phyloP scores from a whole-genome alignment of 805 yeast genomes.

The Kodamaea jinghongensis region DNA sequence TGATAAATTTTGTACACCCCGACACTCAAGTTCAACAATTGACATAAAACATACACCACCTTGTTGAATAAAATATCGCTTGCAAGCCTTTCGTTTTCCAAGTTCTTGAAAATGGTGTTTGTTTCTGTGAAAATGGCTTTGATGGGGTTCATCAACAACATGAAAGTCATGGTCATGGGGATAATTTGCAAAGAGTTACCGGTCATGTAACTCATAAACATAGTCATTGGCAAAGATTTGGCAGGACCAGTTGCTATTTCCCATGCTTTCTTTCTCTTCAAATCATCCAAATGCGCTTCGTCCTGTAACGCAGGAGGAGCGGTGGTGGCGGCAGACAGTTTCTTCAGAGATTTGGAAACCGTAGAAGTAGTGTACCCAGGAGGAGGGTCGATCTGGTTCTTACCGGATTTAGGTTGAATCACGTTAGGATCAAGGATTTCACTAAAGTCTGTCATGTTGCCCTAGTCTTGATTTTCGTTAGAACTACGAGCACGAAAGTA shows the following conservation, averaged over 20 bases:
- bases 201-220: constrained; percentile 88
- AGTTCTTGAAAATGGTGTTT: constrained; percentile 50
- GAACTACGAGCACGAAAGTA: no score
- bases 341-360: constrained; percentile 6
- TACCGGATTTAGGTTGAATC: constrained; percentile 8
- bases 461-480: no score
- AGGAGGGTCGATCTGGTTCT: constrained; percentile 13
- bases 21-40: constrained; percentile 57
- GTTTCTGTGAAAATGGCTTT: constrained; percentile 63
- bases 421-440: constrained; percentile 11
- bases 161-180: constrained; percentile 85
- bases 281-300: constrained; percentile 27
- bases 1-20: constrained; percentile 82
- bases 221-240: constrained; percentile 83
- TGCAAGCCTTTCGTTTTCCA: constrained; percentile 37
- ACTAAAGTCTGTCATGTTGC: constrained; percentile 2
- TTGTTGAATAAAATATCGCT: constrained; percentile 41
- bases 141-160: constrained; percentile 76
- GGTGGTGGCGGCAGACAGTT: constrained; percentile 1
- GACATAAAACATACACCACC: constrained; percentile 45
- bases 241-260: constrained; percentile 80
- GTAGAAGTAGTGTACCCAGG: constrained; percentile 16
- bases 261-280: constrained; percentile 73
- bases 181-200: constrained; percentile 88
- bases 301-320: constrained; percentile 14